phyloP scores from a whole-genome alignment of 116 monocot genomes.

The Zostera marina region DNA sequence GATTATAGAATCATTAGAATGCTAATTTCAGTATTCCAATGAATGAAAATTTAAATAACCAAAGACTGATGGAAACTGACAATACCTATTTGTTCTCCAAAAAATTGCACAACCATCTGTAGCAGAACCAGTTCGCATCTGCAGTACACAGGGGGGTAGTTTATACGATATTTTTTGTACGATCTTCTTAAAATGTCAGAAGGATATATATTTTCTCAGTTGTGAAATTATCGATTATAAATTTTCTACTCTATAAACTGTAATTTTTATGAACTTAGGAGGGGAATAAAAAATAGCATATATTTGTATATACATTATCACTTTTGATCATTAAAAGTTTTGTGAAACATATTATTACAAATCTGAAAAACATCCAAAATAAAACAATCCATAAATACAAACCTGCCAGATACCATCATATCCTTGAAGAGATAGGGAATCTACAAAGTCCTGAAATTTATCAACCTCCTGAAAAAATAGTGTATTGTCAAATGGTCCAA shows the following conservation, averaged over 20 bases:
- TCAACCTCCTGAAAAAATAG: conserved; percentile 70
- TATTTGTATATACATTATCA: too few species aligned
- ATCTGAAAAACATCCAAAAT: not conserved
- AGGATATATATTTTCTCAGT: not conserved
- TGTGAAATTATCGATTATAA: not conserved
- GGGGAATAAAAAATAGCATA: too few species aligned
- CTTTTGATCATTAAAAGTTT: not conserved
- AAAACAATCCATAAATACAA: not conserved
- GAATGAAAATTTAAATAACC: not conserved
- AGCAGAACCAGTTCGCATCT: conserved; percentile 98
- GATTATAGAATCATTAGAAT: not conserved
- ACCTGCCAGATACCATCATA: conserved; percentile 97
- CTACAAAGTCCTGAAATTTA: conserved; percentile 57
- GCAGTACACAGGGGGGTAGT: conserved; percentile 8
- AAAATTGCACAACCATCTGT: conserved; percentile 92
- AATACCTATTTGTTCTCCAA: conserved; percentile 82
- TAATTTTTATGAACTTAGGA: not conserved
- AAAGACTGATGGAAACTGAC: not conserved
- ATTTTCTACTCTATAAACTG: not conserved
- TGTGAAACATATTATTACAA: not conserved
- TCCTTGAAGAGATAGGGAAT: conserved; percentile 38
- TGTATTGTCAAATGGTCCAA: not conserved
- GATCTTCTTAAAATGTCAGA: not conserved
- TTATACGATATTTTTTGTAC: conserved; percentile 1
- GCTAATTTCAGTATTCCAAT: not conserved